phyloP scores from a whole-genome alignment of 768 basidiomycete genomes.

The Serpula lacrymans region DNA sequence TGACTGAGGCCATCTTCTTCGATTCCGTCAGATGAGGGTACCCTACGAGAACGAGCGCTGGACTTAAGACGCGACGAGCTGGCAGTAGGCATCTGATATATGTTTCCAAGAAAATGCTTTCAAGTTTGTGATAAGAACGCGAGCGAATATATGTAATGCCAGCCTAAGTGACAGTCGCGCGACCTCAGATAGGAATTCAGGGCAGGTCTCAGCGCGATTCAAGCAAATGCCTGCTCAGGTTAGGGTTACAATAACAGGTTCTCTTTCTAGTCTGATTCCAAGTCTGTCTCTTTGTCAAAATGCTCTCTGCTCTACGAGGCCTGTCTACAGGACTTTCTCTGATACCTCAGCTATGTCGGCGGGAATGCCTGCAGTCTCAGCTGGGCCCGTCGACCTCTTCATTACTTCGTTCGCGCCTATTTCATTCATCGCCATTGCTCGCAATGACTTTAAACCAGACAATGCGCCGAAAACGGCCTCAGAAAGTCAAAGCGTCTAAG shows the following conservation, averaged over 20 bases:
- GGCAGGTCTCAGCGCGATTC: constrained; percentile 26
- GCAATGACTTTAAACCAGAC: constrained; percentile 83
- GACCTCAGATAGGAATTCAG: constrained; percentile 17
- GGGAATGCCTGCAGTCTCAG: neutral
- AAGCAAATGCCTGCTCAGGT: neutral
- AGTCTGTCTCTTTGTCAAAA: constrained; percentile 7
- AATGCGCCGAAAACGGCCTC: constrained; percentile 69
- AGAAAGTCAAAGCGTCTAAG: constrained; percentile 40
- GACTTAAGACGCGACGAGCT: constrained; percentile 38
- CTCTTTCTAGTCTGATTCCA: neutral
- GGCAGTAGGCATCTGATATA: constrained; percentile 31
- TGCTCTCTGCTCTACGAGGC: constrained; percentile 25
- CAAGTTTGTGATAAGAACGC: too few species aligned
- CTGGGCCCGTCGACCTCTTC: constrained; percentile 1
- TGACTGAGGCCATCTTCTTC: constrained; percentile 49
- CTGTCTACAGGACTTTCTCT: too few species aligned
- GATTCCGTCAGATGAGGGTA: constrained; percentile 53
- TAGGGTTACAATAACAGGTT: constrained; percentile 7
- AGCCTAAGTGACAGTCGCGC: constrained; percentile 11
- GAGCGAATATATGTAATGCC: too few species aligned
- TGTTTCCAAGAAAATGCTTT: too few species aligned
- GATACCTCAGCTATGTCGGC: constrained; percentile 19
- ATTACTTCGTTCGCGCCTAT: constrained; percentile 41
- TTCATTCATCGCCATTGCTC: constrained; percentile 60
- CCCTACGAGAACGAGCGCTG: constrained; percentile 33